phyloP scores from a whole-genome alignment of 2,329 filamentous ascomycete species.

The Neonectria hederae region DNA sequence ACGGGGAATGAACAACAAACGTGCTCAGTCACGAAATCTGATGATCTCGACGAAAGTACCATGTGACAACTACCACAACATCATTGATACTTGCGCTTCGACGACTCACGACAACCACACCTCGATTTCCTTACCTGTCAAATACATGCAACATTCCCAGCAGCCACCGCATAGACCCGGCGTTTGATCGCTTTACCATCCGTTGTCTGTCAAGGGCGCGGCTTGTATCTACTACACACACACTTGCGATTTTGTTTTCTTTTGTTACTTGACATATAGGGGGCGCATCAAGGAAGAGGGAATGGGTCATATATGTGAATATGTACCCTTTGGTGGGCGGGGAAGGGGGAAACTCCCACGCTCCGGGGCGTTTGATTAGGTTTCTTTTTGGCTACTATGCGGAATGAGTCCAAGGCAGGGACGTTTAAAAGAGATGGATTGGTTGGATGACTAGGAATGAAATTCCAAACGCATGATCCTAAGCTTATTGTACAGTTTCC shows the following conservation, averaged over 20 bases:
- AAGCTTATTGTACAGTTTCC: not conserved
- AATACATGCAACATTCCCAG: conserved; percentile 39
- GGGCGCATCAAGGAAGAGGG: conserved; percentile 39
- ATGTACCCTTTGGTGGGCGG: conserved; percentile 34
- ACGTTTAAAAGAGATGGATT: conserved; percentile 37
- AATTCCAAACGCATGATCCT: conserved; percentile 37
- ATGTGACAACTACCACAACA: conserved; percentile 28
- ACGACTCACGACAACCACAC: conserved; percentile 37
- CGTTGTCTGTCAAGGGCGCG: conserved; percentile 29
- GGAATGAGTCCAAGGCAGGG: conserved; percentile 32
- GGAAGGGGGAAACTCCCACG: conserved; percentile 32
- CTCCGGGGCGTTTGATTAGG: conserved; percentile 40
- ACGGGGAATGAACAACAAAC: conserved; percentile 20
- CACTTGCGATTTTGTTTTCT: conserved; percentile 38
- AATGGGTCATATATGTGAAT: conserved; percentile 34
- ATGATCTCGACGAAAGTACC: conserved; percentile 42
- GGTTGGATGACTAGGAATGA: conserved; percentile 33
- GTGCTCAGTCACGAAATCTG: conserved; percentile 33
- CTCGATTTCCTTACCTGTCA: conserved; percentile 41
- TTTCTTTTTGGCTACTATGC: conserved; percentile 40
- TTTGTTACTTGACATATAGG: conserved; percentile 40
- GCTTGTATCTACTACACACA: conserved; percentile 44
- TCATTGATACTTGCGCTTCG: conserved; percentile 40
- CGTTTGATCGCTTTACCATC: conserved; percentile 41
- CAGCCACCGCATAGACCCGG: conserved; percentile 48